Percentiles rank a stretch among this genome's conserved stretches.
Evolutionary conservation across 208 protist species (phyloP).

Genomic region (Crithidia brevicula): DNA sequence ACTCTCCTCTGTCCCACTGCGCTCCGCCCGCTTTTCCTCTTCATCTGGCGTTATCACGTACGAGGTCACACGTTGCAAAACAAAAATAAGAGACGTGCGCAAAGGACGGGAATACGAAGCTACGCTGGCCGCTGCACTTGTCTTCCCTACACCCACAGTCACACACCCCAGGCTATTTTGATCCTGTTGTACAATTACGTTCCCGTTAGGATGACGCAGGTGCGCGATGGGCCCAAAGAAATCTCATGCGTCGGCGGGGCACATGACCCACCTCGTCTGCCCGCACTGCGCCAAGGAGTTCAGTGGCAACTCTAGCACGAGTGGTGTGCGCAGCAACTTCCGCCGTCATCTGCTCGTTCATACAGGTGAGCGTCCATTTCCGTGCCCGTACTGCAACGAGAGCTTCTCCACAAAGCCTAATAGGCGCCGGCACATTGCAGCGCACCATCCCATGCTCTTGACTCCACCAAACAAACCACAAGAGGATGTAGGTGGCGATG

Average conservation of each 20-base stretch:
- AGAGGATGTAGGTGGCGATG: background rate
- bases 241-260: background rate
- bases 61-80: no score
- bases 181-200: background rate
- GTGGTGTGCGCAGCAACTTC: slow-evolving; percentile 80
- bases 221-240: slow-evolving; percentile 11
- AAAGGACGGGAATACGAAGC: no score
- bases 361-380: slow-evolving; percentile 66
- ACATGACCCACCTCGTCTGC: slow-evolving; percentile 43
- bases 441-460: slow-evolving; percentile 38
- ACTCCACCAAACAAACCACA: slow-evolving; percentile 20
- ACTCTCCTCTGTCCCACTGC: no score
- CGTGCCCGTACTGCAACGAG: slow-evolving; percentile 60
- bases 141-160: no score
- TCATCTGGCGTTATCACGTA: no score
- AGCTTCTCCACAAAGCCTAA: slow-evolving; percentile 75
- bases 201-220: background rate
- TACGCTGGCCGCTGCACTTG: no score
- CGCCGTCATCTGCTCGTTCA: slow-evolving; percentile 74
- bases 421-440: slow-evolving; percentile 50
- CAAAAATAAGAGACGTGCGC: no score
- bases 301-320: slow-evolving; percentile 49
- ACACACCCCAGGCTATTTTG: no score
- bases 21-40: no score
- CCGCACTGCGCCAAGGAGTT: slow-evolving; percentile 65